These are phyloP conservation scores for Colletotrichum truncatum DNA, from an alignment of 2,329 filamentous ascomycete species.

Conservation along the genomic window DNA sequence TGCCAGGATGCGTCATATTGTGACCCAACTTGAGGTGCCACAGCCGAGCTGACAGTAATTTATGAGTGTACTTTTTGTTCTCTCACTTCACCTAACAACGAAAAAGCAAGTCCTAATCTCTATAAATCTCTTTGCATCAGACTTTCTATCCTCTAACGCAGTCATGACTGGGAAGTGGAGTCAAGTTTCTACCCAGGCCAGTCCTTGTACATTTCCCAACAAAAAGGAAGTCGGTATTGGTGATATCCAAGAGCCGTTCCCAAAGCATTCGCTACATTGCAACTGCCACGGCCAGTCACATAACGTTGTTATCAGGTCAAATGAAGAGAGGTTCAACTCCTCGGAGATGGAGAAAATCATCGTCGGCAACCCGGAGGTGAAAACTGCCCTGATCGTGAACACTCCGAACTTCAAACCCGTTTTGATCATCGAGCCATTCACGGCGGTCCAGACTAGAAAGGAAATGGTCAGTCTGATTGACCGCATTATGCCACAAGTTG, in stretches of 20 bases:
- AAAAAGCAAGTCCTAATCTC: too few relatives aligned
- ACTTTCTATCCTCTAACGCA: too few relatives aligned
- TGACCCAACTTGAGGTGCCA: too few relatives aligned
- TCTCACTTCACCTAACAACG: too few relatives aligned
- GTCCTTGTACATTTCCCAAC: conserved; percentile 52
- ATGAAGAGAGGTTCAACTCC: conserved; percentile 59
- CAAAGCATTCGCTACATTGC: conserved; percentile 45
- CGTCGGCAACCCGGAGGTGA: conserved; percentile 46
- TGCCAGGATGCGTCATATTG: too few relatives aligned
- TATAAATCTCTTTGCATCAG: too few relatives aligned
- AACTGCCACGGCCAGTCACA: conserved; percentile 46
- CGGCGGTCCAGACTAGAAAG: conserved; percentile 36
- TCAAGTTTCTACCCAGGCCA: conserved; percentile 44
- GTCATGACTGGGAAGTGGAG: conserved; percentile 47
- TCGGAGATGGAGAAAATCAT: conserved; percentile 52
- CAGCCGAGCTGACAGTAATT: too few relatives aligned
- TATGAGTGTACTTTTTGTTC: too few relatives aligned
- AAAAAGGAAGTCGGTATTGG: conserved; percentile 47
- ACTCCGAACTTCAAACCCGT: conserved; percentile 55
- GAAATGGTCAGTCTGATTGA: conserved; percentile 45
- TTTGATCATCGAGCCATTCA: conserved; percentile 55
- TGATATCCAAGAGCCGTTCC: conserved; percentile 52
- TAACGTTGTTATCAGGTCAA: conserved; percentile 56
- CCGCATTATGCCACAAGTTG: conserved; percentile 52
- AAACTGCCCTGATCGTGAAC: conserved; percentile 55